Base-by-base conservation (phyloP, 129 eudicot species). In the Sambucus nigra region DNA sequence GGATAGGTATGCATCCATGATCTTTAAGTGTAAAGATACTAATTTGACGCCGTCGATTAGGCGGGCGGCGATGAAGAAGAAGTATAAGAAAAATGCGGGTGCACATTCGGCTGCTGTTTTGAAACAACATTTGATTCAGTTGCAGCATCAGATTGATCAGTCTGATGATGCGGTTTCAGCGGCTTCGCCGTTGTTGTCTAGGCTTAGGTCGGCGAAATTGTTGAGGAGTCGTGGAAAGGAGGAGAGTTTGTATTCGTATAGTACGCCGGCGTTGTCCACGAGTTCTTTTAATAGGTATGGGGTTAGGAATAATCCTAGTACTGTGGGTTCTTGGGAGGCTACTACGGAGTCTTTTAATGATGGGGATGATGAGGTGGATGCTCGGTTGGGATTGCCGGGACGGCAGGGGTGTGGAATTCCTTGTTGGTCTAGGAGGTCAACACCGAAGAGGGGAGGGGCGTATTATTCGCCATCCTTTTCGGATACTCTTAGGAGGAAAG, bases 361-460 rank as follows among this genome's bases (percentile, higher is more conserved):
- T 53, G 84, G 75, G 31, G 94, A 81, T 66, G 76, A 74, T 67
- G 92, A 86, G 40, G 69, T 31, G 63, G 86, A 80, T 40, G 95
- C 79, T 66, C 80, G 62, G 25, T 74, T 82, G 56, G 89, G 74
- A 69, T 83, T 82, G 41, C 81, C 86, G 4, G 86, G 89, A 5
- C 76, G 81, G 7, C 82, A 72, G 41, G 99, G 99, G 46, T 91
- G 99, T 73, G 99, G 99, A 40, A 85, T 91, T 51, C 87, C 99
- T 44, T 91, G 99, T 66, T 86, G 99, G 99, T 82, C 99, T 0
- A 91, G 63, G 46, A 79, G 88, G 73, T 71, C 83, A 24, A 91
- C 87, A 0, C 86, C 94, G 18, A 91, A 75, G 76, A 74, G 69
- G 50, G 79, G 84, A 63, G 73, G 73, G 16, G 72, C 61, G 60